phyloP scores from a whole-genome alignment of 2,329 filamentous ascomycete genomes.

The Leptographium radiaticola region DNA sequence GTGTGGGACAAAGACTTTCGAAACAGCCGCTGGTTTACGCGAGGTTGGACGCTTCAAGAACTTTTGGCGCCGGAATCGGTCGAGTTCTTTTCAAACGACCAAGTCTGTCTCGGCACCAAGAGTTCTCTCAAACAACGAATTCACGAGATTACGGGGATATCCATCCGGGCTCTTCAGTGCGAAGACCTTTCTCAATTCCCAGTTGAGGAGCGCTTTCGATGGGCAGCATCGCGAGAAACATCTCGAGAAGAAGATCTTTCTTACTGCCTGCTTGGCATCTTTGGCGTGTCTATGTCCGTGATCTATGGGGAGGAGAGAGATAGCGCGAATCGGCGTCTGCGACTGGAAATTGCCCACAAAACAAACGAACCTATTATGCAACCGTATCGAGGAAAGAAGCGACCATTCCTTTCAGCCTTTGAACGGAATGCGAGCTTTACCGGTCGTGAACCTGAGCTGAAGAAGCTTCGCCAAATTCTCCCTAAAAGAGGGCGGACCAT shows the following conservation, averaged over 20 bases:
- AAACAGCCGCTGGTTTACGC: constrained; percentile 5
- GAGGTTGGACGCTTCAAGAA: constrained; percentile 13
- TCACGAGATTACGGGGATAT: constrained; percentile 14
- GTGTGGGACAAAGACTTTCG: background rate
- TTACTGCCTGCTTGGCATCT: constrained; percentile 12
- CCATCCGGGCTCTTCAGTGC: constrained; percentile 10
- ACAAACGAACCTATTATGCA: background rate
- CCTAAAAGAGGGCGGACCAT: constrained; percentile 14
- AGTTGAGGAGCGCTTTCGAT: constrained; percentile 14
- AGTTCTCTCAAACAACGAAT: constrained; percentile 12
- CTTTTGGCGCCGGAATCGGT: constrained; percentile 14
- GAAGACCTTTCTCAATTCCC: constrained; percentile 9
- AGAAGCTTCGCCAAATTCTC: constrained; percentile 8
- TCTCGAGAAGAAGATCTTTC: constrained; percentile 9
- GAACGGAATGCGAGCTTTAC: constrained; percentile 15
- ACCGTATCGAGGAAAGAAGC: background rate
- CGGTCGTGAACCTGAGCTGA: constrained; percentile 12
- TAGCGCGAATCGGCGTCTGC: constrained; percentile 5
- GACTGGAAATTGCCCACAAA: constrained; percentile 2
- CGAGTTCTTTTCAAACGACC: constrained; percentile 16
- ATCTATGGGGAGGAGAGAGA: constrained; percentile 10
- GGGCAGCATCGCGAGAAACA: constrained; percentile 6
- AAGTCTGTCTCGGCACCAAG: constrained; percentile 14
- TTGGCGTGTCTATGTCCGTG: constrained; percentile 9
- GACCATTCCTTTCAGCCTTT: constrained; percentile 11